Evolutionary conservation across 2,329 filamentous ascomycete species (phyloP).

Genomic region (Aspergillus aculeatinus): DNA sequence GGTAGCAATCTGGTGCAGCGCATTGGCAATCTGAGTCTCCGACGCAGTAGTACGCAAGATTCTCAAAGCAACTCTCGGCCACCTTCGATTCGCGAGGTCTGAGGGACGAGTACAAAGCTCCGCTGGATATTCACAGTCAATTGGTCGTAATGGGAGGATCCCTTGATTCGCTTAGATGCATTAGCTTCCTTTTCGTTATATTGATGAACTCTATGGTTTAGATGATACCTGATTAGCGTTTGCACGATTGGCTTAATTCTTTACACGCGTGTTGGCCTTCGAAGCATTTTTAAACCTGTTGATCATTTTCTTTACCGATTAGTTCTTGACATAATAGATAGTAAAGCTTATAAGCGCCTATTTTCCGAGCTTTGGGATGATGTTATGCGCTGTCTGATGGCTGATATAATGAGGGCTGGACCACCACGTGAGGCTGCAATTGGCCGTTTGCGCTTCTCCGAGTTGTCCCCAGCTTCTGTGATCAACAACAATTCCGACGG

Average conservation of each 20-base stretch:
- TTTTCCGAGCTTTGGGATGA: too few species aligned
- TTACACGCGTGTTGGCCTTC: neutral
- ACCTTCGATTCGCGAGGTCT: slow-evolving; percentile 40
- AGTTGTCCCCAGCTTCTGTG: neutral
- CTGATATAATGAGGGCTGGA: neutral
- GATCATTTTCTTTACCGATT: neutral
- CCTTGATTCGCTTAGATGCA: slow-evolving; percentile 7
- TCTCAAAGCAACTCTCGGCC: slow-evolving; percentile 28
- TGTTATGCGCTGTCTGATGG: neutral
- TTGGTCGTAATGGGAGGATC: neutral
- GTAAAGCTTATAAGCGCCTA: neutral
- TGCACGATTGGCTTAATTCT: slow-evolving; percentile 8
- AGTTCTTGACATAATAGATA: neutral
- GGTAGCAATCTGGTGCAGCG: slow-evolving; percentile 85
- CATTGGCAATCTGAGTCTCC: slow-evolving; percentile 76
- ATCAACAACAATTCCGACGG: neutral
- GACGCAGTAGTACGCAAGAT: slow-evolving; percentile 37
- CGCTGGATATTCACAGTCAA: neutral
- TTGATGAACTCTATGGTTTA: slow-evolving; percentile 14
- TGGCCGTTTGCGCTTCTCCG: slow-evolving; percentile 9
- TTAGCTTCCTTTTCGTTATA: slow-evolving; percentile 8
- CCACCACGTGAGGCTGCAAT: slow-evolving; percentile 20
- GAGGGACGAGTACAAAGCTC: slow-evolving; percentile 2
- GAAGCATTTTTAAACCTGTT: neutral
- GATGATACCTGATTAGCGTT: slow-evolving; percentile 23